Percentiles rank a stretch among this genome's conserved stretches.
These are phyloP conservation scores for Candida piceae DNA, from an alignment of 805 yeast species.

Conservation along the genomic window DNA sequence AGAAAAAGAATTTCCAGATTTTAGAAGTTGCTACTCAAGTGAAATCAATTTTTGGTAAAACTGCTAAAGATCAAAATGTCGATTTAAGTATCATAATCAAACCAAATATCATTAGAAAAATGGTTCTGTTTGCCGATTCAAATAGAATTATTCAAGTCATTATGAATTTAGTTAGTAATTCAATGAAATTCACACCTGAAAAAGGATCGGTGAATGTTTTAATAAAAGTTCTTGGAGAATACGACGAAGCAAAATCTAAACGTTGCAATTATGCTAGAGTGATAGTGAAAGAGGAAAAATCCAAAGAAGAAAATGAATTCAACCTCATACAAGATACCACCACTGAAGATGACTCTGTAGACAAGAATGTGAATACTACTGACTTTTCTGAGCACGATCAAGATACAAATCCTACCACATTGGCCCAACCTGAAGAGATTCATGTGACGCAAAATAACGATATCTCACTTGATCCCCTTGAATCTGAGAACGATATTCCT, in stretches of 20 bases:
- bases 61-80: slow-evolving; percentile 74
- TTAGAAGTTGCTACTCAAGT: slow-evolving; percentile 81
- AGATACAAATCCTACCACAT: too few relatives aligned
- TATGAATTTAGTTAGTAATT: slow-evolving; percentile 87
- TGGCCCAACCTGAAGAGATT: too few relatives aligned
- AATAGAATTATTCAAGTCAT: slow-evolving; percentile 87
- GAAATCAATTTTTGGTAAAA: slow-evolving; percentile 75
- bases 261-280: slow-evolving; percentile 40
- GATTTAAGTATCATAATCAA: slow-evolving; percentile 54
- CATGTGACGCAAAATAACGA: too few relatives aligned
- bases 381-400: too few relatives aligned
- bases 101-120: slow-evolving; percentile 56
- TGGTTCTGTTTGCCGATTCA: slow-evolving; percentile 80
- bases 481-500: too few relatives aligned
- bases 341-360: too few relatives aligned
- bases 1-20: slow-evolving; percentile 74
- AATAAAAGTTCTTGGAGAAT: slow-evolving; percentile 63
- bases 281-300: slow-evolving; percentile 30
- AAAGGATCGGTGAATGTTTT: slow-evolving; percentile 73
- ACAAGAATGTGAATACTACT: too few relatives aligned
- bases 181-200: slow-evolving; percentile 87
- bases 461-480: too few relatives aligned
- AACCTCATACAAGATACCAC: too few relatives aligned
- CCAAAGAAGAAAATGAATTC: too few relatives aligned
- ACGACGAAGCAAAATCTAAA: slow-evolving; percentile 50